phyloP scores from a whole-genome alignment of 2,329 filamentous ascomycete genomes.

The Trichoderma sp. region DNA sequence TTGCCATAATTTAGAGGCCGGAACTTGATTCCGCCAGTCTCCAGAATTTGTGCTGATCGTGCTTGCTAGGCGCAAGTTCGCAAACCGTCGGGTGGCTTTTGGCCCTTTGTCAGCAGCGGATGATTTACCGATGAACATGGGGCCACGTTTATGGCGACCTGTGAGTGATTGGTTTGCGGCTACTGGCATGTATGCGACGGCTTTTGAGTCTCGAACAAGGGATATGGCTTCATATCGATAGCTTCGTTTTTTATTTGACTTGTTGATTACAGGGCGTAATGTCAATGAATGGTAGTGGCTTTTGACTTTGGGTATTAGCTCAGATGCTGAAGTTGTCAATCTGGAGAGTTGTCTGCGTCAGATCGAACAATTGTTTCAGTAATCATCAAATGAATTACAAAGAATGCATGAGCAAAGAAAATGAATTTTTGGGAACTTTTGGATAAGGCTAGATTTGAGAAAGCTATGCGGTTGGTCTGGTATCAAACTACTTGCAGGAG shows the following conservation, averaged over 20 bases:
- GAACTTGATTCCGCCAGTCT: slow-evolving; percentile 4
- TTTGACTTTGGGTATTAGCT: not conserved
- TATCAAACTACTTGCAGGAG: not conserved
- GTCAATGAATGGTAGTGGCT: not conserved
- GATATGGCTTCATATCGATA: slow-evolving; percentile 5
- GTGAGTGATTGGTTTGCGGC: not conserved
- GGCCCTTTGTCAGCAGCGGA: not conserved
- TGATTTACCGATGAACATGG: slow-evolving; percentile 2
- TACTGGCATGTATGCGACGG: not conserved
- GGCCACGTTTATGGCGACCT: slow-evolving; percentile 5
- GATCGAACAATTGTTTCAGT: not conserved
- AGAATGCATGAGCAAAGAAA: too few species aligned
- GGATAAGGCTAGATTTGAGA: not conserved
- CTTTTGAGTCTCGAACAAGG: not conserved
- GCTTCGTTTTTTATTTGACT: not conserved
- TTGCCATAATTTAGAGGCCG: slow-evolving; percentile 1
- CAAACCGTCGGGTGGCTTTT: slow-evolving; percentile 6
- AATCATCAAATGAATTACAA: not conserved
- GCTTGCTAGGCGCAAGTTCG: not conserved
- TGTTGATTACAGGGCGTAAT: not conserved
- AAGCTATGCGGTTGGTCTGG: not conserved
- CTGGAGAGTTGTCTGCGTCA: not conserved
- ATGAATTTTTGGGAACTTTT: not conserved
- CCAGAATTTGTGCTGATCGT: not conserved
- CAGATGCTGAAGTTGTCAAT: too few species aligned